These are phyloP conservation scores for Closterium sp. DNA, from an alignment of 139 green algal genomes.

Conservation along the genomic window DNA sequence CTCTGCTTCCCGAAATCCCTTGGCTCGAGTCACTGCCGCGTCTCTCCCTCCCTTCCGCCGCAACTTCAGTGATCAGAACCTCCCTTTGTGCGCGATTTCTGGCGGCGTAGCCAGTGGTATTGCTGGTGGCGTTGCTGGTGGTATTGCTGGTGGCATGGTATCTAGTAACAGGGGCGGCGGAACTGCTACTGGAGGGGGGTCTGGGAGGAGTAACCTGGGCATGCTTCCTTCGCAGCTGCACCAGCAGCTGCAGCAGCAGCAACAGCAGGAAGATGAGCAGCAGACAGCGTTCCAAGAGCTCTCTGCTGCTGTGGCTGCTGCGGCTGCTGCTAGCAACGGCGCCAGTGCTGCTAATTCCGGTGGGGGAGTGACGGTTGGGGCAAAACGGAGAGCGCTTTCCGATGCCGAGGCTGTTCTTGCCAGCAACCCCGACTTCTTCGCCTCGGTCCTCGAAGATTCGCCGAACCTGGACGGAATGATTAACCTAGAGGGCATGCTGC, in stretches of 20 bases:
- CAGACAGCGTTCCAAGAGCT: neutral
- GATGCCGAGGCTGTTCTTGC: neutral
- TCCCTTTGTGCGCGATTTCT: neutral
- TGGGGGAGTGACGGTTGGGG: neutral
- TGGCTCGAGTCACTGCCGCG: neutral
- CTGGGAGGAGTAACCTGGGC: neutral
- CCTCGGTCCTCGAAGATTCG: neutral
- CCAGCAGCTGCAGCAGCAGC: constrained; percentile 3
- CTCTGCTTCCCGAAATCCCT: neutral
- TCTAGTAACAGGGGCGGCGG: no score
- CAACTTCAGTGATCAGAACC: neutral
- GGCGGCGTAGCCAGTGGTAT: neutral
- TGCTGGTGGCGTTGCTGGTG: no score
- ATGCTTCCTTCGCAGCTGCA: neutral
- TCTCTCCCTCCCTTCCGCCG: neutral
- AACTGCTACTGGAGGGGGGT: neutral
- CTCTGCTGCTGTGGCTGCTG: neutral
- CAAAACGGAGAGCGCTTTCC: neutral
- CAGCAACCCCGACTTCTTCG: neutral
- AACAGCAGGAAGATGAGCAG: neutral
- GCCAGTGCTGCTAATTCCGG: no score
- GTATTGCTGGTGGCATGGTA: no score
- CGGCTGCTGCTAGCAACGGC: neutral
- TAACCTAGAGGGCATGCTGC: neutral
- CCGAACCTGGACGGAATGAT: neutral